Percentiles rank a stretch among this genome's conserved stretches.
Conservation (phyloP, 257 asterid species). For the Fraxinus excelsior region DNA sequence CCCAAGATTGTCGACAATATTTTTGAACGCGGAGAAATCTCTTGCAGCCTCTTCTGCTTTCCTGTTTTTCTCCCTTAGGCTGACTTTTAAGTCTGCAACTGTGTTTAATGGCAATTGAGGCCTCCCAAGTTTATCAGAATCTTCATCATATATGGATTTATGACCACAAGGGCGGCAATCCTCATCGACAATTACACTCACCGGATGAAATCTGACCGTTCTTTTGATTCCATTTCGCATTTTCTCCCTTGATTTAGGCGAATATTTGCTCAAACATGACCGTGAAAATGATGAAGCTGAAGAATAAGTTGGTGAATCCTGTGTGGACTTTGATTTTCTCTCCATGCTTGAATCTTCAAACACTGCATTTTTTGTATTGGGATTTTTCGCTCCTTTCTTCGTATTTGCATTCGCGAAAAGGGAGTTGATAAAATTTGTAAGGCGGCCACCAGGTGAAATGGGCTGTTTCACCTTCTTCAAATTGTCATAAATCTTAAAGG, state of each 20-base stretch:
- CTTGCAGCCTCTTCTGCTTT: slow-evolving; percentile 22
- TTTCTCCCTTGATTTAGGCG: slow-evolving; percentile 49
- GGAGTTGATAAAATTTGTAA: slow-evolving; percentile 58
- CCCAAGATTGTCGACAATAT: background rate
- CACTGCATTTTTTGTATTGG: background rate
- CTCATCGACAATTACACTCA: slow-evolving; percentile 59
- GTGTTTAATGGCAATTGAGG: slow-evolving; percentile 31
- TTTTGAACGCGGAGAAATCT: slow-evolving; percentile 23
- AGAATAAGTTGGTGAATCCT: slow-evolving; percentile 41
- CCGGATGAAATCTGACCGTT: slow-evolving; percentile 69
- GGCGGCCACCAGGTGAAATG: slow-evolving; percentile 75
- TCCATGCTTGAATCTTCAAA: slow-evolving; percentile 6
- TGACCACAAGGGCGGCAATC: slow-evolving; percentile 64
- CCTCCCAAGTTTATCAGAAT: slow-evolving; percentile 21
- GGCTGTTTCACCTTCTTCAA: slow-evolving; percentile 79
- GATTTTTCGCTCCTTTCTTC: slow-evolving; percentile 47
- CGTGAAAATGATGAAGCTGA: slow-evolving; percentile 68
- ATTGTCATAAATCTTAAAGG: slow-evolving; percentile 58
- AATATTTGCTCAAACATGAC: slow-evolving; percentile 66
- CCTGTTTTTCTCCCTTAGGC: slow-evolving; percentile 26
- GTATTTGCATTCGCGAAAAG: slow-evolving; percentile 44
- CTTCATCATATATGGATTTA: slow-evolving; percentile 31
- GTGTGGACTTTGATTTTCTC: slow-evolving; percentile 24
- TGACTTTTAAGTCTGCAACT: slow-evolving; percentile 13
- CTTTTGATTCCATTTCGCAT: slow-evolving; percentile 41